Conservation (phyloP, 2,329 filamentous ascomycete species). For the Catunica adiposa region DNA sequence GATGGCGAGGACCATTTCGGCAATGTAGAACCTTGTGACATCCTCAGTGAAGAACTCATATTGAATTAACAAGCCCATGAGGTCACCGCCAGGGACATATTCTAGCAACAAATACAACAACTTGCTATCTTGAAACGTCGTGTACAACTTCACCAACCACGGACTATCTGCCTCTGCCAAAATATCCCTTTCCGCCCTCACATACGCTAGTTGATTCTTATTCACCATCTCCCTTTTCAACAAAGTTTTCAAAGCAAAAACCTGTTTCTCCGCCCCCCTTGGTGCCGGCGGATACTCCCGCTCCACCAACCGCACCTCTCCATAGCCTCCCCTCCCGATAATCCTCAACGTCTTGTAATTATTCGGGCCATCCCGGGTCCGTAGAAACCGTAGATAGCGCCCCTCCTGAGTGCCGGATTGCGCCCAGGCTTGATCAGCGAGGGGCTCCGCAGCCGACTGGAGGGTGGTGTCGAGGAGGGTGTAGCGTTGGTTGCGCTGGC, state of each 20-base stretch:
- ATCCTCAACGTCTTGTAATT: slow-evolving; percentile 64
- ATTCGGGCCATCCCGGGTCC: slow-evolving; percentile 51
- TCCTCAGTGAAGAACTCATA: slow-evolving; percentile 72
- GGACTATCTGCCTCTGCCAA: slow-evolving; percentile 65
- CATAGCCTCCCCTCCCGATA: slow-evolving; percentile 67
- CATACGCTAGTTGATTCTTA: slow-evolving; percentile 63
- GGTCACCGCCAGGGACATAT: slow-evolving; percentile 61
- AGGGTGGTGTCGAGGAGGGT: slow-evolving; percentile 9
- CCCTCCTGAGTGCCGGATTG: slow-evolving; percentile 30
- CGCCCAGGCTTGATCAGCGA: slow-evolving; percentile 10
- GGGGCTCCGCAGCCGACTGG: background rate
- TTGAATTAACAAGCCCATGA: slow-evolving; percentile 77
- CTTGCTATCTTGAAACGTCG: slow-evolving; percentile 60
- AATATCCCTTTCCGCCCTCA: slow-evolving; percentile 64
- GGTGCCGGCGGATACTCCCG: slow-evolving; percentile 30
- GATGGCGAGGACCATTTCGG: slow-evolving; percentile 64
- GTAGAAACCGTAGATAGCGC: slow-evolving; percentile 55
- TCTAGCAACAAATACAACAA: slow-evolving; percentile 73
- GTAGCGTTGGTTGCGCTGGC: slow-evolving; percentile 13
- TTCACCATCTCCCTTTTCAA: slow-evolving; percentile 74
- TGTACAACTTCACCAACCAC: slow-evolving; percentile 66
- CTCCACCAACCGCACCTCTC: slow-evolving; percentile 62
- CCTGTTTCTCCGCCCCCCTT: slow-evolving; percentile 45
- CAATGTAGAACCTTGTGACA: slow-evolving; percentile 73
- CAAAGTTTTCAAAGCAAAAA: slow-evolving; percentile 63